Evolutionary conservation across 2,329 filamentous ascomycete species (phyloP).

Genomic region (Aspergillus eucalypticola): DNA sequence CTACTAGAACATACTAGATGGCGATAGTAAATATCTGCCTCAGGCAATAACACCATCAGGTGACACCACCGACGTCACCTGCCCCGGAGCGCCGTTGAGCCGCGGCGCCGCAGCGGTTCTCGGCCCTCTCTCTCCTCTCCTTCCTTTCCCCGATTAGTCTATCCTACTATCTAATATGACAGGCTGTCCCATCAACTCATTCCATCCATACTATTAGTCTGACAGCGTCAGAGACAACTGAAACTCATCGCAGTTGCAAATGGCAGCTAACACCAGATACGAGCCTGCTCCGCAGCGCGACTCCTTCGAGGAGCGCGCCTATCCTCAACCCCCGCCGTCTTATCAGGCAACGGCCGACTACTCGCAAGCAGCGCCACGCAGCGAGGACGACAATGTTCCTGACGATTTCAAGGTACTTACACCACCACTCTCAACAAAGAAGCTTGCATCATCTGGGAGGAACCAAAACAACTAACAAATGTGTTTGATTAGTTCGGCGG

Average conservation of each 20-base stretch:
- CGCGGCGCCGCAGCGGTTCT: not conserved
- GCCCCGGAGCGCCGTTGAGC: conserved; percentile 1
- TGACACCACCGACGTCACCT: conserved; percentile 16
- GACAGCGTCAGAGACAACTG: not conserved
- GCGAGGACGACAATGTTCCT: conserved; percentile 85
- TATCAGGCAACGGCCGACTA: conserved; percentile 67
- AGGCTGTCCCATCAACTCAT: not conserved
- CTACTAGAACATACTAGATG: too few species aligned
- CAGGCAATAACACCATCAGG: not conserved
- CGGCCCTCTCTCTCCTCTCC: not conserved
- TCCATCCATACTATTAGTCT: not conserved
- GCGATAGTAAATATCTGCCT: not conserved
- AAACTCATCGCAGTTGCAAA: conserved; percentile 35
- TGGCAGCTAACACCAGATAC: conserved; percentile 80
- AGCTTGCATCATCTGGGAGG: not conserved
- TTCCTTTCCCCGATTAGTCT: conserved; percentile 4
- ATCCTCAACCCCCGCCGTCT: conserved; percentile 77
- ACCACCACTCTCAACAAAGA: not conserved
- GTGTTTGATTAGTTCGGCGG: conserved; percentile 71
- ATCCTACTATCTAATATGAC: not conserved
- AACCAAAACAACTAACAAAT: not conserved
- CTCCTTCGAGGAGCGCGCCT: conserved; percentile 71
- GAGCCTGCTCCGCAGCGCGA: conserved; percentile 80
- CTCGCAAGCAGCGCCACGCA: conserved; percentile 61
- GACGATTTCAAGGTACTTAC: conserved; percentile 86